Evolutionary conservation across 2,329 filamentous ascomycete genomes (phyloP).

Genomic region (Paramyrothecium sp.): DNA sequence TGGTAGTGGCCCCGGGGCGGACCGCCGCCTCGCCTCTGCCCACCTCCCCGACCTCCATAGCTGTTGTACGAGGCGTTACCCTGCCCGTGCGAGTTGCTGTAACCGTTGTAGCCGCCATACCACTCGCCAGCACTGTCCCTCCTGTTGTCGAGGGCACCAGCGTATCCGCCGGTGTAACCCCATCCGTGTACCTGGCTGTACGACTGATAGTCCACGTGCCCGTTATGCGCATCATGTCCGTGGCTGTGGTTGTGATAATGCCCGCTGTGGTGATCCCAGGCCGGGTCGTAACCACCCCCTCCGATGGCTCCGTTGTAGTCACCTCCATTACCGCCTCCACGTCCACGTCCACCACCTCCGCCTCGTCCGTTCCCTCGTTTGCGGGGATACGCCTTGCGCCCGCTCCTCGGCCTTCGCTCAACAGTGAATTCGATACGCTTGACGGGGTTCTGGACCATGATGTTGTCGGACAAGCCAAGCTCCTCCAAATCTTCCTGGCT

Average conservation of each 20-base stretch:
- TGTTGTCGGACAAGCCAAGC: constrained; percentile 53
- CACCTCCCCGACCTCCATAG: not conserved
- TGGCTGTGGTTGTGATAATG: not conserved
- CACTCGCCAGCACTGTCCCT: not conserved
- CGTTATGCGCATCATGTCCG: not conserved
- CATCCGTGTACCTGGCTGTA: not conserved
- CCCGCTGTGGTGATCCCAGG: not conserved
- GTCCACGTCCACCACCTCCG: constrained; percentile 4
- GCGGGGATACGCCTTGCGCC: constrained; percentile 20
- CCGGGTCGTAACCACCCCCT: not conserved
- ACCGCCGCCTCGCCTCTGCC: not conserved
- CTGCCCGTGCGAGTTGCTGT: not conserved
- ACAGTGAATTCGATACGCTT: constrained; percentile 64
- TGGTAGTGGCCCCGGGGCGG: not conserved
- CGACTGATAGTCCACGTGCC: not conserved
- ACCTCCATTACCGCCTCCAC: not conserved
- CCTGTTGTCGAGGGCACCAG: not conserved
- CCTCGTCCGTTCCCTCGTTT: constrained; percentile 20
- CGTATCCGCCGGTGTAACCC: not conserved
- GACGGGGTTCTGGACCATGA: constrained; percentile 67
- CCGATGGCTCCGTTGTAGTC: not conserved
- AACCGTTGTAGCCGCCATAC: not conserved
- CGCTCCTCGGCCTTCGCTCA: constrained; percentile 41
- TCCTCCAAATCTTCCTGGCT: constrained; percentile 54
- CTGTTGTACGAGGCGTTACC: not conserved